Conservation (phyloP, 768 basidiomycete species). For the Asterophora parasitica region DNA sequence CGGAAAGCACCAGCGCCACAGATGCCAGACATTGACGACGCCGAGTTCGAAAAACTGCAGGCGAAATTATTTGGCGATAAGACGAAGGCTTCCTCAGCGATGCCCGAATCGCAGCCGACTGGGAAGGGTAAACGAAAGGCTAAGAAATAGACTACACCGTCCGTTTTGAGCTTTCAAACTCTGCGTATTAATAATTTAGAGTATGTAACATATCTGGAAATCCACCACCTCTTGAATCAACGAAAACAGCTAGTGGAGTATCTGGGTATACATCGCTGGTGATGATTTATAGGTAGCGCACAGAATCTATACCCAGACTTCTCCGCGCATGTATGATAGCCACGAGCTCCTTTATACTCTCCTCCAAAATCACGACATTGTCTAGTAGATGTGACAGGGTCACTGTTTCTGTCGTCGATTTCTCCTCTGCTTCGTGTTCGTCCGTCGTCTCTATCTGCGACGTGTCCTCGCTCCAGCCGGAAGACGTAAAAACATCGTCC, state of each 20-base stretch:
- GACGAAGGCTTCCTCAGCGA: constrained; percentile 24
- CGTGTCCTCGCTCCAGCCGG: constrained; percentile 22
- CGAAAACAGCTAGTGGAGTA: not conserved
- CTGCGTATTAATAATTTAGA: no score
- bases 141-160: constrained; percentile 30
- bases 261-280: not conserved
- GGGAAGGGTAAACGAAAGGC: constrained; percentile 21
- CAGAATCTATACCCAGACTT: constrained; percentile 77
- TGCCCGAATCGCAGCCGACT: constrained; percentile 21
- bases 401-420: constrained; percentile 37
- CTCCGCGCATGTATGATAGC: constrained; percentile 82
- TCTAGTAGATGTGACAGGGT: constrained; percentile 85
- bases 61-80: constrained; percentile 49
- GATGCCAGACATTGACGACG: constrained; percentile 60
- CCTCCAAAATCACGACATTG: constrained; percentile 92
- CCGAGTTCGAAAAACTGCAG: constrained; percentile 58
- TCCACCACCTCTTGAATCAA: no score
- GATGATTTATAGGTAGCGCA: constrained; percentile 62
- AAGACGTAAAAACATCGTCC: constrained; percentile 67
- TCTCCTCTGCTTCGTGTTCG: constrained; percentile 23
- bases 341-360: constrained; percentile 88
- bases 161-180: no score
- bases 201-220: constrained; percentile 4
- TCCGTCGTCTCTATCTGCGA: constrained; percentile 23
- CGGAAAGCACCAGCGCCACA: constrained; percentile 26